These are phyloP conservation scores for Phtheirospermum japonicum DNA, from an alignment of 257 asterid genomes.

Conservation along the genomic window DNA sequence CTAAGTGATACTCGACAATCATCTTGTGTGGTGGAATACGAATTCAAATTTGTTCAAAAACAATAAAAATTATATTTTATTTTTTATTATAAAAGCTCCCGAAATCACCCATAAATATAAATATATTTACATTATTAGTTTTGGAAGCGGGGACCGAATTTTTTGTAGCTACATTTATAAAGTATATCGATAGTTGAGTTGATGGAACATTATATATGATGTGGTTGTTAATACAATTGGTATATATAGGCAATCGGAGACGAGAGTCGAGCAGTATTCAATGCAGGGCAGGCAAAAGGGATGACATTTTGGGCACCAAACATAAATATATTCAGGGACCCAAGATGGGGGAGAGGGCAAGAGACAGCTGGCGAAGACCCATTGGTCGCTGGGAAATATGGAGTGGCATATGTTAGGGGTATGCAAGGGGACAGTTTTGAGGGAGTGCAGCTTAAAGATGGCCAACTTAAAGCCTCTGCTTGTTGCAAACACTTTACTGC, in stretches of 20 bases:
- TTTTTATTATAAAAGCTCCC: too few relatives aligned
- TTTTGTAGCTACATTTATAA: too few relatives aligned
- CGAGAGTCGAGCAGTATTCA: conserved; percentile 64
- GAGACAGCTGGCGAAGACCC: conserved; percentile 90
- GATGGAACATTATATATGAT: too few relatives aligned
- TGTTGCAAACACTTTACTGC: conserved; percentile 81
- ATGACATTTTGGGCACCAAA: conserved; percentile 87
- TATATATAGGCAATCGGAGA: conserved; percentile 53
- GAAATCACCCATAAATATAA: too few relatives aligned
- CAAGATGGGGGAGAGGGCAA: conserved; percentile 92
- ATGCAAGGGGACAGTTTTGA: conserved; percentile 65
- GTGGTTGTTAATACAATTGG: too few relatives aligned
- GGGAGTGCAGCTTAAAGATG: conserved; percentile 47
- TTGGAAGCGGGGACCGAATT: too few relatives aligned
- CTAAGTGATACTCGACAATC: too few relatives aligned
- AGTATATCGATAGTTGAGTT: too few relatives aligned
- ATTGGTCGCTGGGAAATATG: conserved; percentile 48
- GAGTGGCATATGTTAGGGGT: conserved; percentile 72
- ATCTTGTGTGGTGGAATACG: too few relatives aligned
- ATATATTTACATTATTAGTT: too few relatives aligned
- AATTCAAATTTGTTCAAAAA: too few relatives aligned
- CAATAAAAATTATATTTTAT: too few relatives aligned
- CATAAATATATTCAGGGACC: conserved; percentile 72
- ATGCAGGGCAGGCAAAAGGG: conserved; percentile 72
- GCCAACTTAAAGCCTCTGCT: conserved; percentile 61